Conservation (phyloP, 176 grass and related monocot species). For the Canna indica region DNA sequence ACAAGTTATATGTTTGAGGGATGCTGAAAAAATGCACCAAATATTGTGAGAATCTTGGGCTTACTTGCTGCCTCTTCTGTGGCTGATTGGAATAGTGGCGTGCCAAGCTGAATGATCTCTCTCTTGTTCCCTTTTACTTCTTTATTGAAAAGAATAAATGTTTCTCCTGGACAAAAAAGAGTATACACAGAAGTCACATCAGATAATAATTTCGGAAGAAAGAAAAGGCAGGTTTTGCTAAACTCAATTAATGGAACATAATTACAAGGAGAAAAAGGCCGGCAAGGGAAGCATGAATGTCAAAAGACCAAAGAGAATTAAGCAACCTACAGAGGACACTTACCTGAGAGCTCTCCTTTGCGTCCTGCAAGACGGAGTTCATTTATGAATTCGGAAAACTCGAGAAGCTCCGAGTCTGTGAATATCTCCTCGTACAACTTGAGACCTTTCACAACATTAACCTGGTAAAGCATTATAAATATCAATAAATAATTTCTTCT, state of each 20-base stretch:
- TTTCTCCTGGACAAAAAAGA: conserved; percentile 64
- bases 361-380: conserved; percentile 87
- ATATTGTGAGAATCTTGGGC: conserved; percentile 8
- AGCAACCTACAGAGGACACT: background rate
- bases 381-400: conserved; percentile 64
- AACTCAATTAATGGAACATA: no score
- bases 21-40: background rate
- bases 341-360: conserved; percentile 91
- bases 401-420: conserved; percentile 68
- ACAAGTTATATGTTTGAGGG: background rate
- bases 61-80: conserved; percentile 86
- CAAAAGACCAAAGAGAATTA: no score
- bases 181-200: background rate
- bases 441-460: conserved; percentile 94
- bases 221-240: no score
- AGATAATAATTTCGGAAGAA: no score
- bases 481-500: conserved; percentile 16
- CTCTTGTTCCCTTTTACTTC: conserved; percentile 96
- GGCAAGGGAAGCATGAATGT: no score
- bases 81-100: conserved; percentile 84
- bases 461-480: conserved; percentile 41
- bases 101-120: conserved; percentile 91
- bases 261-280: no score
- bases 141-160: conserved; percentile 99
- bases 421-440: conserved; percentile 96